Evolutionary conservation across 805 yeast genomes (phyloP).

Genomic region (Yamadazyma scolyti): DNA sequence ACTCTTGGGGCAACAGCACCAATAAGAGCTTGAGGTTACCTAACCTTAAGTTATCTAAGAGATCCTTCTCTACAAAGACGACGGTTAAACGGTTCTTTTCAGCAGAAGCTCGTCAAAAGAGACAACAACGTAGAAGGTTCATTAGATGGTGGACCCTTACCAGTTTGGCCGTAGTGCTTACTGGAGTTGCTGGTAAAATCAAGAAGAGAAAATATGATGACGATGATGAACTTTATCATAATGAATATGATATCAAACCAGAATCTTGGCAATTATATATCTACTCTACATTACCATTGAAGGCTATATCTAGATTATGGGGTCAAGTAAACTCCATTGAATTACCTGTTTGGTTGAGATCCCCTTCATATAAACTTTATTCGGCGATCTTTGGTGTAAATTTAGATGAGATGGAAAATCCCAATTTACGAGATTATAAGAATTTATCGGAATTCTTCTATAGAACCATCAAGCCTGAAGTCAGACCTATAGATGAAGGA

Average conservation of each 20-base stretch:
- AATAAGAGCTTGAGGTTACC: conserved; percentile 10
- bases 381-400: conserved; percentile 82
- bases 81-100: conserved; percentile 38
- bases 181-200: conserved; percentile 50
- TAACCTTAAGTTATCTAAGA: conserved; percentile 19
- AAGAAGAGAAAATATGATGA: conserved; percentile 30
- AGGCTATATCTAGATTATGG: conserved; percentile 91
- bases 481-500: conserved; percentile 66
- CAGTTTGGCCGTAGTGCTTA: conserved; percentile 48
- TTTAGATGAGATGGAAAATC: conserved; percentile 82
- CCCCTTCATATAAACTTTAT: conserved; percentile 76
- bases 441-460: conserved; percentile 92
- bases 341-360: conserved; percentile 85
- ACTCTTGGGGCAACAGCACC: conserved; percentile 31
- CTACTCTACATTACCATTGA: conserved; percentile 85
- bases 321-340: conserved; percentile 82
- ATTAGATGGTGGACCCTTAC: conserved; percentile 55
- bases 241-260: conserved; percentile 50
- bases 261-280: conserved; percentile 88
- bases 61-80: conserved; percentile 34
- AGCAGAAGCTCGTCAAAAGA: conserved; percentile 35
- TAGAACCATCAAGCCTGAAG: conserved; percentile 72
- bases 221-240: conserved; percentile 23
- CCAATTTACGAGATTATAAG: conserved; percentile 66
- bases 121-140: conserved; percentile 38